Conservation (phyloP, 164 flowering plant species). For the Vitis vinifera region DNA sequence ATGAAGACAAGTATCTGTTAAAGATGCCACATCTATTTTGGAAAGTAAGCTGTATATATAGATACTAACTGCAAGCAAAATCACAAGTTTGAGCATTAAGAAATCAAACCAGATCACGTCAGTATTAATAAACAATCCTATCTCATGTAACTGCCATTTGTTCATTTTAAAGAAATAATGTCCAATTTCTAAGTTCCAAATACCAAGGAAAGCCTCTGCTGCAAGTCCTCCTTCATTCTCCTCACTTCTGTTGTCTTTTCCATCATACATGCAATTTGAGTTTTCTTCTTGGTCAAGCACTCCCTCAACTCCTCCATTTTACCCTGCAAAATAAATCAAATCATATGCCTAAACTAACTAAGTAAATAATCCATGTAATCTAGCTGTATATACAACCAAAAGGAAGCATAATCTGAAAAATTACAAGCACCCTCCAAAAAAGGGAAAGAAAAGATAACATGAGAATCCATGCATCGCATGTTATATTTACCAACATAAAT, state of each 20-base stretch:
- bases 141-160: too few species aligned
- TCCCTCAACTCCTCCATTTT: constrained; percentile 45
- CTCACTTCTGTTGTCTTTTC: constrained; percentile 68
- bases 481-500: too few species aligned
- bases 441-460: neutral
- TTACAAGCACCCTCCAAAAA: neutral
- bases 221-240: constrained; percentile 61
- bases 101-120: neutral
- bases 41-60: neutral
- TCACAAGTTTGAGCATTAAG: neutral
- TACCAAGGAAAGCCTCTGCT: constrained; percentile 63
- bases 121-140: too few species aligned
- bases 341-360: neutral
- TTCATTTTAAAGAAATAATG: neutral
- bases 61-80: neutral
- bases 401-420: neutral
- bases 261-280: constrained; percentile 59
- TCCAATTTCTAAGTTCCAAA: neutral
- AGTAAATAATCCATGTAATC: neutral
- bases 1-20: neutral
- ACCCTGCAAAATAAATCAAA: constrained; percentile 39
- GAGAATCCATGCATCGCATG: too few species aligned
- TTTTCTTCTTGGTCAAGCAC: constrained; percentile 47
- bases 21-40: neutral
- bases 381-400: neutral